Conservation (phyloP, 1,284 basidiomycete species). For the Chalciporus sp. region DNA sequence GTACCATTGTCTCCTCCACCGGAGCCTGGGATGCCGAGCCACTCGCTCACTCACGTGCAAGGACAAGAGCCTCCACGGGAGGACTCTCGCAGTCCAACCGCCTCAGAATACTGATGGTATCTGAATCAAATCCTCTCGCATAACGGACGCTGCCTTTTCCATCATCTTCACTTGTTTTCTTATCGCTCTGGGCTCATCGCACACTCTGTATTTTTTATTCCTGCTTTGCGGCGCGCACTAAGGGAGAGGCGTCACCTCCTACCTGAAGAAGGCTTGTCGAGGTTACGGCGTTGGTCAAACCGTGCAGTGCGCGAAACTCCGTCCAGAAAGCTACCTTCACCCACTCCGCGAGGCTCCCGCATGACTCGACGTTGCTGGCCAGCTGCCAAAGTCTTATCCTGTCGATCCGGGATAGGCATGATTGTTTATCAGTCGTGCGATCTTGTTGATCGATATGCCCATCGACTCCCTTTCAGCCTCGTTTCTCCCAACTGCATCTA, state of each 20-base stretch:
- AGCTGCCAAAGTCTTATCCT: conserved; percentile 31
- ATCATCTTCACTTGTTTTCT: conserved; percentile 30
- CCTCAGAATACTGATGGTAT: conserved; percentile 48
- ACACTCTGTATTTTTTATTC: conserved; percentile 39
- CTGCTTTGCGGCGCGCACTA: conserved; percentile 35
- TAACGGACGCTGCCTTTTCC: conserved; percentile 25
- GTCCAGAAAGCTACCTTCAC: conserved; percentile 5
- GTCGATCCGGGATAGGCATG: conserved; percentile 30
- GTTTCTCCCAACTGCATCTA: conserved; percentile 13
- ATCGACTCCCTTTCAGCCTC: conserved; percentile 22
- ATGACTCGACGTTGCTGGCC: conserved; percentile 49
- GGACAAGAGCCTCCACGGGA: conserved; percentile 59
- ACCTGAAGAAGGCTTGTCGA: conserved; percentile 25
- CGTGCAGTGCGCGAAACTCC: conserved; percentile 34
- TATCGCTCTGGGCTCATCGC: conserved; percentile 34
- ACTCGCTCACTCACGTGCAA: conserved; percentile 53
- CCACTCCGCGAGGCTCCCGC: conserved; percentile 32
- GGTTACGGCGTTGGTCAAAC: conserved; percentile 38
- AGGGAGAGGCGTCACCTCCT: conserved; percentile 24
- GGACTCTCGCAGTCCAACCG: conserved; percentile 60
- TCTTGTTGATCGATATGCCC: conserved; percentile 45
- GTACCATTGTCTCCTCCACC: conserved; percentile 68
- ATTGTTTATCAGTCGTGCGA: conserved; percentile 26
- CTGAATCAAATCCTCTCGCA: conserved; percentile 20
- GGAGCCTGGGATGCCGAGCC: conserved; percentile 46